Evolutionary conservation across 345 rosid species (phyloP).

Genomic region (Jatropha curcas): DNA sequence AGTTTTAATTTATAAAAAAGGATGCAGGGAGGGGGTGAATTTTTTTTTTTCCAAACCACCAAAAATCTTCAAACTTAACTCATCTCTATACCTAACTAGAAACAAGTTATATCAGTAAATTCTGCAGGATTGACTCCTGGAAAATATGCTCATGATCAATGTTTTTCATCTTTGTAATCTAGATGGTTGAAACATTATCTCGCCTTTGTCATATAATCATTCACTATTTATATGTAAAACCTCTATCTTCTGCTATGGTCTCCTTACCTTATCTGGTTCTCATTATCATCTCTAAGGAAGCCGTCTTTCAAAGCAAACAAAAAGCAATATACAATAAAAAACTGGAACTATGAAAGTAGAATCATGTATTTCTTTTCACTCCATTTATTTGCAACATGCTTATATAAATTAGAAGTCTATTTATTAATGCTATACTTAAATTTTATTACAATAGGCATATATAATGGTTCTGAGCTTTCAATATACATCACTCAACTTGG

Average conservation of each 20-base stretch:
- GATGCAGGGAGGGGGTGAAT: neutral
- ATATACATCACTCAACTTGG: neutral
- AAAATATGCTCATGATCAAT: neutral
- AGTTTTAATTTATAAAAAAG: too few species aligned
- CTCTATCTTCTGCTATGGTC: neutral
- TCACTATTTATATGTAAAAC: neutral
- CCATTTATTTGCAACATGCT: neutral
- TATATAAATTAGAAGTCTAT: neutral
- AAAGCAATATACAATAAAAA: neutral
- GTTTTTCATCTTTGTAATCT: neutral
- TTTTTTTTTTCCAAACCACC: neutral
- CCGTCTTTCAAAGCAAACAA: too few species aligned
- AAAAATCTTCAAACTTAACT: neutral
- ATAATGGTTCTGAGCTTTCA: neutral
- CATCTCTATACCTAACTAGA: neutral
- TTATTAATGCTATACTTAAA: neutral
- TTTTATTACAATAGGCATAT: neutral
- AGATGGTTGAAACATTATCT: neutral
- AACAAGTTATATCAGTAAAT: neutral
- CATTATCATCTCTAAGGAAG: neutral
- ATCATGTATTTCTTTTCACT: neutral
- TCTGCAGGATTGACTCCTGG: neutral
- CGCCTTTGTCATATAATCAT: neutral
- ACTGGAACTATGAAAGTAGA: neutral
- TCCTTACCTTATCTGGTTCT: neutral